phyloP scores from a whole-genome alignment of 441 rosid species.

The Isatis lusitanica region DNA sequence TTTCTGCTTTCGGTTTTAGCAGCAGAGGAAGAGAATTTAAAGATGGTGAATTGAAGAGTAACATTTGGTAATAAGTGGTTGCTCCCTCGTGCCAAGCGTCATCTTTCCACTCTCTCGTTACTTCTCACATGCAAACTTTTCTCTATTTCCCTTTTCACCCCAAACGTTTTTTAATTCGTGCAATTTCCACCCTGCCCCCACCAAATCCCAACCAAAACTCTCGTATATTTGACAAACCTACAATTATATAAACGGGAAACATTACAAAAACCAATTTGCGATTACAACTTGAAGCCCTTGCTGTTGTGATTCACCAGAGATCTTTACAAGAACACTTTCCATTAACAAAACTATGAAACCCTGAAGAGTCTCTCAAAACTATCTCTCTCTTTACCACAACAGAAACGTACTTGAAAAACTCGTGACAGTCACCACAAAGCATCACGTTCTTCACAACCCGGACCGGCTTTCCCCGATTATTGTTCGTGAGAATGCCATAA shows the following conservation, averaged over 20 bases:
- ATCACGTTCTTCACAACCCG: conserved; percentile 68
- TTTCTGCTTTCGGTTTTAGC: background rate
- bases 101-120: conserved; percentile 19
- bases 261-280: background rate
- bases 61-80: conserved; percentile 44
- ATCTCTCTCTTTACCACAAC: conserved; percentile 60
- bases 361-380: conserved; percentile 74
- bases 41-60: conserved; percentile 26
- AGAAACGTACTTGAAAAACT: conserved; percentile 61
- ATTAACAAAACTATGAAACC: conserved; percentile 68
- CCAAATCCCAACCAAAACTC: background rate
- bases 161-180: background rate
- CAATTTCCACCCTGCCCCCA: background rate
- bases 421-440: conserved; percentile 83
- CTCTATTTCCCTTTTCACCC: conserved; percentile 40
- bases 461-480: conserved; percentile 46
- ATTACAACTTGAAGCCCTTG: background rate
- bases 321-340: conserved; percentile 79
- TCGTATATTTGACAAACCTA: background rate
- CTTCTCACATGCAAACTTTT: conserved; percentile 59
- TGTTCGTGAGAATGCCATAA: conserved; percentile 59
- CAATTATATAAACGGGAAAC: background rate
- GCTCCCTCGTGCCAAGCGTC: conserved; percentile 58
- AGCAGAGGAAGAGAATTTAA: conserved; percentile 7
- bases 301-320: conserved; percentile 45